Conservation (phyloP, 2,329 filamentous ascomycete species). For the Ploettnerulaceae sp. region DNA sequence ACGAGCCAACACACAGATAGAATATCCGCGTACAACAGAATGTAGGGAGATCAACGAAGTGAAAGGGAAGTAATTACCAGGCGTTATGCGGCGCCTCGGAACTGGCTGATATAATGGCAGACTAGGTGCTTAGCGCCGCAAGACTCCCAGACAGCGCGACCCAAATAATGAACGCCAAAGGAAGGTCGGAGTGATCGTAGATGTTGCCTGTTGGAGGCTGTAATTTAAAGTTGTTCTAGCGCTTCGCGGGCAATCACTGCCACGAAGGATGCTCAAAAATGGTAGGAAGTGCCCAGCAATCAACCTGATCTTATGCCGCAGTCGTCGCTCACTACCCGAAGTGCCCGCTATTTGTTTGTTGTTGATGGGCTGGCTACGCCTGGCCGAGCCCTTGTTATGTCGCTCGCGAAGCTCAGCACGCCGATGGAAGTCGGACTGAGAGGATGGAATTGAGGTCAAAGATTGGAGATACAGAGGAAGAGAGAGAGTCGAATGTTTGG, state of each 20-base stretch:
- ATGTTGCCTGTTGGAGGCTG: conserved; percentile 8
- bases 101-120: conserved; percentile 23
- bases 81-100: conserved; percentile 23
- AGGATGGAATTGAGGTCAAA: conserved; percentile 16
- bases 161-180: conserved; percentile 15
- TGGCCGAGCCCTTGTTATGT: conserved; percentile 13
- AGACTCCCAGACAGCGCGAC: conserved; percentile 18
- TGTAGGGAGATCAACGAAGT: conserved; percentile 14
- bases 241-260: conserved; percentile 17
- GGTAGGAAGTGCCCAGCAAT: conserved; percentile 18
- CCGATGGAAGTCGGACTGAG: conserved; percentile 11
- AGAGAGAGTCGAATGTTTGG: conserved; percentile 7
- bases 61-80: conserved; percentile 25
- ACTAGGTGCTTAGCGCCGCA: conserved; percentile 22
- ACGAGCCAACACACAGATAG: conserved; percentile 5
- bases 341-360: not conserved
- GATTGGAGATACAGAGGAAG: conserved; percentile 14
- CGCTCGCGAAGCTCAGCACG: conserved; percentile 15
- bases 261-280: conserved; percentile 22
- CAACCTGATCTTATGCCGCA: conserved; percentile 16
- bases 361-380: conserved; percentile 11
- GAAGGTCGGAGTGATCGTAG: conserved; percentile 9
- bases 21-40: conserved; percentile 11
- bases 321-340: conserved; percentile 7
- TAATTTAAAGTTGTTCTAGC: conserved; percentile 5